Base-by-base conservation (phyloP, 306 rosid species). In the Trifolium fragiferum region DNA sequence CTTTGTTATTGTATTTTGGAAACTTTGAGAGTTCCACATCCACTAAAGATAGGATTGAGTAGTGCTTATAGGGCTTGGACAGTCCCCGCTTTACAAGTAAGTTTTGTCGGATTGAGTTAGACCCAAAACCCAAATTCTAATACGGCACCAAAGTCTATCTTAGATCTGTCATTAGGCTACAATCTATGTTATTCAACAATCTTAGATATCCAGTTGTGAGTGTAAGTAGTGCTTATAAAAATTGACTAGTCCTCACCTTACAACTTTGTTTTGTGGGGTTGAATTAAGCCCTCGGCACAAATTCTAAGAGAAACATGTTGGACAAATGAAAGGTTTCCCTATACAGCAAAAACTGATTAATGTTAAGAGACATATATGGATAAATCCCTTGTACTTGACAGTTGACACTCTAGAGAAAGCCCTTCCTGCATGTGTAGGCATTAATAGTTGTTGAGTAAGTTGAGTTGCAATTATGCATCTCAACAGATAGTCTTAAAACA, bases 351-450 rank as follows among this genome's bases (percentile, higher is more conserved):
- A 70, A 37, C 35, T 20, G 15, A 20, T 54, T 37, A 70, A 54
- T 35, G 19, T 55, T 38, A 69, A 50, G 27, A 53, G 50, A 20
- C 11, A 21, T 5, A 60, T n/a, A 73, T 18, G 10, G 60, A 30
- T 41, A 73, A 60, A 73, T n/a, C 47, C 64, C 58, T 59, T 11
- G 32, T 16, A 23, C 44, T 41, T 59, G 30, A 63, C 49, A 23
- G 32, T 41, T 59, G 30, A 63, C 49, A 37, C 50, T 37, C 25
- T 2, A 25, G 38, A 58, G 46, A 40, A 43, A 72, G 68, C 18
- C 16, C 33, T 55, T 57, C 55, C 16, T 15, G 25, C 40, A 72
- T 8, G 27, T 4, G 15, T 30, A 20, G 76, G 33, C 63, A 32
- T 30, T 59, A 32, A 43, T 46, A 58, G 18, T 51, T 43, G 2